A percentile compares a stretch with the other conserved stretches of the same genome.
Evolutionary conservation across 2,329 filamentous ascomycete genomes (phyloP).

Genomic region (Exserohilum turcica): DNA sequence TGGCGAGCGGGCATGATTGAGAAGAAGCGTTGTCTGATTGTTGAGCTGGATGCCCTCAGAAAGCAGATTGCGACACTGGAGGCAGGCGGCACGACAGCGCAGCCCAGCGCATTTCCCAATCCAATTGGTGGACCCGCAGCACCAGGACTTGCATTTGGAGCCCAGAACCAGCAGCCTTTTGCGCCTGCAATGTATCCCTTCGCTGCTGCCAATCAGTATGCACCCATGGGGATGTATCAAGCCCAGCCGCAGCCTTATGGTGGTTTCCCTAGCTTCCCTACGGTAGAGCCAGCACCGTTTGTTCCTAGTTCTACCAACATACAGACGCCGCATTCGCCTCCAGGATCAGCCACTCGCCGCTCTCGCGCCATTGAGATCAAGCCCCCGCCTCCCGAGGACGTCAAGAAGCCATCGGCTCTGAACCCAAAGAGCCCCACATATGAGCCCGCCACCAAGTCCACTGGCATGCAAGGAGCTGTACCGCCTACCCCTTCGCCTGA

Average conservation of each 20-base stretch:
- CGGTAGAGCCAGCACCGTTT: slow-evolving; percentile 30
- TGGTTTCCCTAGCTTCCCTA: slow-evolving; percentile 21
- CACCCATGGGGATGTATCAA: slow-evolving; percentile 37
- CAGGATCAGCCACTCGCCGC: slow-evolving; percentile 43
- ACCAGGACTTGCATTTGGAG: slow-evolving; percentile 24
- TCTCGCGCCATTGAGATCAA: slow-evolving; percentile 51
- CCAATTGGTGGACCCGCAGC: slow-evolving; percentile 13
- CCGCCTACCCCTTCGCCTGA: slow-evolving; percentile 43
- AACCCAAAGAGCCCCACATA: slow-evolving; percentile 50
- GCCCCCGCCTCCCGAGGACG: slow-evolving; percentile 39
- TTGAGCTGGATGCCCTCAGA: slow-evolving; percentile 44
- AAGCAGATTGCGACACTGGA: slow-evolving; percentile 42
- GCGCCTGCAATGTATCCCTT: slow-evolving; percentile 33
- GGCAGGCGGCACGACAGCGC: slow-evolving; percentile 17
- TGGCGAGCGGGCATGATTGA: slow-evolving; percentile 44
- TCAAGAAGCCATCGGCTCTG: slow-evolving; percentile 38
- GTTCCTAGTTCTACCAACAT: slow-evolving; percentile 20
- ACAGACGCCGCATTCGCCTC: slow-evolving; percentile 32
- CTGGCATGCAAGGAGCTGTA: slow-evolving; percentile 16
- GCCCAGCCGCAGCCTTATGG: slow-evolving; percentile 25
- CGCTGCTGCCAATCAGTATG: slow-evolving; percentile 26
- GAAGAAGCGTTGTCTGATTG: slow-evolving; percentile 44
- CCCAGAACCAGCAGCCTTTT: slow-evolving; percentile 34
- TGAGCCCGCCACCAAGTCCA: slow-evolving; percentile 36
- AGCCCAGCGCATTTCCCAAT: slow-evolving; percentile 15